Percentiles rank a stretch among this genome's conserved stretches.
Conservation (phyloP, 2,329 filamentous ascomycete species). For the Coniella vitis region DNA sequence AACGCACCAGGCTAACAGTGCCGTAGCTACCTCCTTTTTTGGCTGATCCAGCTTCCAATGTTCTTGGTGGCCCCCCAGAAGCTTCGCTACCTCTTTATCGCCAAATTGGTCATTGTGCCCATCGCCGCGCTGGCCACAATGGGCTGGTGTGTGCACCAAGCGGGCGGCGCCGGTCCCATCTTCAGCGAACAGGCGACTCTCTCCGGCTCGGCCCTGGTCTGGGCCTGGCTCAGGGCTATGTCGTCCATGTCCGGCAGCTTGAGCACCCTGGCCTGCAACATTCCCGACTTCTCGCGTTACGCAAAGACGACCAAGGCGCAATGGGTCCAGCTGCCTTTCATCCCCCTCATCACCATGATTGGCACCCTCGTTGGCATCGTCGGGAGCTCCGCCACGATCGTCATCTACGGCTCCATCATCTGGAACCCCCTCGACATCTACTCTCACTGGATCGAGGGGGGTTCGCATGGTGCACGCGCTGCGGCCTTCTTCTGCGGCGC, state of each 20-base stretch:
- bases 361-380: constrained; percentile 50
- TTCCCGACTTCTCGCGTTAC: constrained; percentile 48
- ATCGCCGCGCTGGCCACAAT: constrained; percentile 56
- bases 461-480: constrained; percentile 34
- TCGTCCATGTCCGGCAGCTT: constrained; percentile 36
- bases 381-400: constrained; percentile 46
- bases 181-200: constrained; percentile 27
- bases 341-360: constrained; percentile 41
- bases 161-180: constrained; percentile 41
- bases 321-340: constrained; percentile 34
- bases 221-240: constrained; percentile 40
- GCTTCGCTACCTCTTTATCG: constrained; percentile 30
- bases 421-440: constrained; percentile 45
- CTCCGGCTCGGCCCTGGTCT: constrained; percentile 42
- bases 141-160: constrained; percentile 54
- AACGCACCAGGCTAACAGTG: no score
- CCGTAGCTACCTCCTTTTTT: constrained; percentile 51
- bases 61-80: constrained; percentile 39
- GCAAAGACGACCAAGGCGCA: constrained; percentile 29
- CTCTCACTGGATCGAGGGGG: constrained; percentile 35
- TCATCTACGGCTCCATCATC: constrained; percentile 43
- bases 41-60: constrained; percentile 45
- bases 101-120: constrained; percentile 40
- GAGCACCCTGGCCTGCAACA: constrained; percentile 40
- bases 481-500: constrained; percentile 41